A percentile compares a stretch with the other conserved stretches of the same genome.
phyloP scores from a whole-genome alignment of 2,329 filamentous ascomycete genomes.

The Talaromyces piceae region DNA sequence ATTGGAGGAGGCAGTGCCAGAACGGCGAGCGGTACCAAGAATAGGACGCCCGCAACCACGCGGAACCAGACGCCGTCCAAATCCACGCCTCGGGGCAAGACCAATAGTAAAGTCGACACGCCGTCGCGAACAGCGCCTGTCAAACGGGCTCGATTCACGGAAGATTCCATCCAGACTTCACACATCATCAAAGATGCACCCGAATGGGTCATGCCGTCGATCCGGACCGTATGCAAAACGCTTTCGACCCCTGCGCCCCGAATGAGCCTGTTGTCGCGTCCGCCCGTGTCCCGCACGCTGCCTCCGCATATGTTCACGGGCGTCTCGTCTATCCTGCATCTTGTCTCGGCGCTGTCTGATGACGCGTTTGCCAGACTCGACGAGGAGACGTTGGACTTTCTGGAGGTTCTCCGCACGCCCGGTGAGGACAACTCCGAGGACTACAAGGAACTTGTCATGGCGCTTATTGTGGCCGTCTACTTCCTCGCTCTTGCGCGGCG shows the following conservation, averaged over 20 bases:
- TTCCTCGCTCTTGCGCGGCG: constrained; percentile 44
- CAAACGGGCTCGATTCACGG: constrained; percentile 15
- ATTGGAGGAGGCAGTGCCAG: constrained; percentile 39
- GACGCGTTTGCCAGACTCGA: constrained; percentile 39
- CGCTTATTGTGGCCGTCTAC: constrained; percentile 37
- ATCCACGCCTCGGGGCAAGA: constrained; percentile 22
- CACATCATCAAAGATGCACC: constrained; percentile 40
- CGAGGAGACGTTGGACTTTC: constrained; percentile 26
- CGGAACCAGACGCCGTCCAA: constrained; percentile 21
- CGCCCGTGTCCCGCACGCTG: constrained; percentile 41
- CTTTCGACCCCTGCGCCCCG: constrained; percentile 47
- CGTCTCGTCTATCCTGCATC: constrained; percentile 52
- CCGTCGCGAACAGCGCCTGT: constrained; percentile 26
- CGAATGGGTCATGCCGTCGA: constrained; percentile 61
- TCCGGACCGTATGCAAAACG: constrained; percentile 58
- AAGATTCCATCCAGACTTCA: constrained; percentile 14
- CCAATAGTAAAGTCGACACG: constrained; percentile 32
- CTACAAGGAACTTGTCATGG: constrained; percentile 31
- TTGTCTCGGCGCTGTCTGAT: constrained; percentile 38
- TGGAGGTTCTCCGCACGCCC: constrained; percentile 30
- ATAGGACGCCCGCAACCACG: constrained; percentile 13
- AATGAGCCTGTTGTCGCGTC: constrained; percentile 29
- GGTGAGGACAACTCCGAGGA: constrained; percentile 40
- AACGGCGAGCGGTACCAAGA: constrained; percentile 9
- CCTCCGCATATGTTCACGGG: constrained; percentile 69